These are phyloP conservation scores for Yamadazyma insecticola DNA, from an alignment of 805 yeast species.

Conservation along the genomic window DNA sequence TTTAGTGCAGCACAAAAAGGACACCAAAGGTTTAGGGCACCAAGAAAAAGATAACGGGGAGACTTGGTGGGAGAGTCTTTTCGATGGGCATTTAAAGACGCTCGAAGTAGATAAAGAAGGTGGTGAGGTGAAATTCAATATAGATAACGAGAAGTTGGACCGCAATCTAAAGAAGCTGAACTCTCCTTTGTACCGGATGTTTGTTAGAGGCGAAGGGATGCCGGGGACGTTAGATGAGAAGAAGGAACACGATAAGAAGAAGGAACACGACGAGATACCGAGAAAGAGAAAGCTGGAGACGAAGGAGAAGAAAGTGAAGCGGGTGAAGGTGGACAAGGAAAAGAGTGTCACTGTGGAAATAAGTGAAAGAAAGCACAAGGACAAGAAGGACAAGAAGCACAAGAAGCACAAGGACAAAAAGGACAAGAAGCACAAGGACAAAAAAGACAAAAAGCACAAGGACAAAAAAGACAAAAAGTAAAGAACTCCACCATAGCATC, in stretches of 20 bases:
- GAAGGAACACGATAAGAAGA: slow-evolving; percentile 16
- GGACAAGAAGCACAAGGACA: slow-evolving; percentile 7
- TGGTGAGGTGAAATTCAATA: slow-evolving; percentile 47
- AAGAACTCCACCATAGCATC: too few relatives aligned
- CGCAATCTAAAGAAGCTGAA: slow-evolving; percentile 44
- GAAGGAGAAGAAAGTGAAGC: slow-evolving; percentile 17
- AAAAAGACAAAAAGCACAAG: slow-evolving; percentile 12
- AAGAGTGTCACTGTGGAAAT: slow-evolving; percentile 12
- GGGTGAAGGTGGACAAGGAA: slow-evolving; percentile 10
- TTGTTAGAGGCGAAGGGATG: slow-evolving; percentile 82
- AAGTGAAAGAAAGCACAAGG: slow-evolving; percentile 15
- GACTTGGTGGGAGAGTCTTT: slow-evolving; percentile 96
- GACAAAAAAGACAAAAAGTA: slow-evolving; percentile 11
- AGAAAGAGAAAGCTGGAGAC: slow-evolving; percentile 19
- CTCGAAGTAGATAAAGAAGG: slow-evolving; percentile 49
- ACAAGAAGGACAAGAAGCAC: slow-evolving; percentile 14
- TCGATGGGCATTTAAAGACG: slow-evolving; percentile 86
- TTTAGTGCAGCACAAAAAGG: slow-evolving; percentile 84
- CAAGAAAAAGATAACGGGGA: slow-evolving; percentile 70
- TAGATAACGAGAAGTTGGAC: slow-evolving; percentile 44
- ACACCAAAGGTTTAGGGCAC: slow-evolving; percentile 87
- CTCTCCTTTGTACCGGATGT: slow-evolving; percentile 79
- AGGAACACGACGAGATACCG: slow-evolving; percentile 10
- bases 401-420: slow-evolving; percentile 12
- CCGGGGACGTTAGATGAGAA: slow-evolving; percentile 59